Evolutionary conservation across 2,329 filamentous ascomycete genomes (phyloP).

Genomic region (Coniochaeta prunicola): DNA sequence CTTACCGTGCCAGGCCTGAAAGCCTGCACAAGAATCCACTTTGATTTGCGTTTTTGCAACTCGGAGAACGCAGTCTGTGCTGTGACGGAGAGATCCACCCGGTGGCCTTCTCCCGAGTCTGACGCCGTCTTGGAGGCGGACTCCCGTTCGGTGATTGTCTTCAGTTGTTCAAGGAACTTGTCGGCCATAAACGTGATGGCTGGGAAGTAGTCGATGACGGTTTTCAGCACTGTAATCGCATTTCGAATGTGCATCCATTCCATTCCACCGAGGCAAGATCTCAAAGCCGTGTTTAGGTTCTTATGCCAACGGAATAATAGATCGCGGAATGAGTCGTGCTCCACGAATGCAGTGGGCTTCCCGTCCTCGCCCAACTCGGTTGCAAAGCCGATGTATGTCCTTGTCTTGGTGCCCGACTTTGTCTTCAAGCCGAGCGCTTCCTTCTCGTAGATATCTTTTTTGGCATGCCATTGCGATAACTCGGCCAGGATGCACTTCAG

Average conservation of each 20-base stretch:
- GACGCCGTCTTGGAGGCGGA: constrained; percentile 37
- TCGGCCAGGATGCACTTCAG: constrained; percentile 75
- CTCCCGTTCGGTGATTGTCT: constrained; percentile 58
- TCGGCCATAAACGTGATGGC: constrained; percentile 82
- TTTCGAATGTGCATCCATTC: constrained; percentile 99
- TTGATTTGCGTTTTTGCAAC: constrained; percentile 57
- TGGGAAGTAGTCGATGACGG: constrained; percentile 75
- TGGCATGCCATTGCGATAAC: constrained; percentile 75
- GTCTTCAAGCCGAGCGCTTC: constrained; percentile 58
- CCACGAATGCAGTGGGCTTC: constrained; percentile 63
- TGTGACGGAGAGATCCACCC: constrained; percentile 69
- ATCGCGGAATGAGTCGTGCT: constrained; percentile 80
- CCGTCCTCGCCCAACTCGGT: constrained; percentile 63
- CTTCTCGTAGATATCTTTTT: constrained; percentile 69
- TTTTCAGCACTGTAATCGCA: constrained; percentile 81
- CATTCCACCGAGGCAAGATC: constrained; percentile 69
- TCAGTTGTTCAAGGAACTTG: constrained; percentile 55
- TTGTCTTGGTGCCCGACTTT: constrained; percentile 31
- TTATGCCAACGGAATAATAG: constrained; percentile 88
- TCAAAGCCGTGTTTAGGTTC: constrained; percentile 70
- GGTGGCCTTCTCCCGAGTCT: constrained; percentile 42
- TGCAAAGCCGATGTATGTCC: constrained; percentile 68
- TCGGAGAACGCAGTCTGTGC: constrained; percentile 66
- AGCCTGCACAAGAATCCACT: constrained; percentile 68
- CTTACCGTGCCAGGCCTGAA: constrained; percentile 61